Base-by-base conservation (phyloP, 2,329 filamentous ascomycete species). In the Hymenoscyphus repandus region DNA sequence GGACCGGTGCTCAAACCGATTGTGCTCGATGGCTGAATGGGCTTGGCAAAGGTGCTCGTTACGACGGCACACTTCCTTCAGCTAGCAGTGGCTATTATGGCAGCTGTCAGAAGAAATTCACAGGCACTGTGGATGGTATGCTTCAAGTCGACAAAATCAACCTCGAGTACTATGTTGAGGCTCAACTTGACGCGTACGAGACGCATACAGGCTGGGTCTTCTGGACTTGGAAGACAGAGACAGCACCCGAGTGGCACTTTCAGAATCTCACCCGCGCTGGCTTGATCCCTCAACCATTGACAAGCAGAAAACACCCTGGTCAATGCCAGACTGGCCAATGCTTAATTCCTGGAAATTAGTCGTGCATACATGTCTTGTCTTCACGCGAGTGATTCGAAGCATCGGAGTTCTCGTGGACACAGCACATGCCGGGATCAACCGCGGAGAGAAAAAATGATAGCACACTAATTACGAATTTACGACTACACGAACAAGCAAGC, bases 31-130 rank as follows among this genome's bases (percentile, higher is more conserved):
- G 67, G 61, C 58, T 73, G 37, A 80, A 80, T 54, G 81, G 83
- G 38, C 76, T 77, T 44, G 79, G 78, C 5, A 70, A 78, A 40
- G 82, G 82, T 15, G 76, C 82, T n/a, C 74, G 84, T 33, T 69
- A 72, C 50, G 69, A 74, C 49, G 69, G 68, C 2, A 67, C 64
- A 5, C 67, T 69, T 0, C 55, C 65, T 1, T 65, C 64, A 1
- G 67, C 65, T 6, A 55, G 51, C 4, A 37, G 49, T 1, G 70
- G 69, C 53, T 63, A 58, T 18, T 61, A 60, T 6, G 62, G 64
- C 4, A 65, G 64, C 44, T 74, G 71, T 51, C 66, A 72, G 30
- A 69, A 65, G 38, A 67, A 70, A 44, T 70, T 68, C 61, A 73
- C 79, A 53, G 82, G 81, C 1, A 69, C 67, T 13, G 66, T 70